Conservation (phyloP, 176 grass and related monocot species). For the Paspalum notatum region DNA sequence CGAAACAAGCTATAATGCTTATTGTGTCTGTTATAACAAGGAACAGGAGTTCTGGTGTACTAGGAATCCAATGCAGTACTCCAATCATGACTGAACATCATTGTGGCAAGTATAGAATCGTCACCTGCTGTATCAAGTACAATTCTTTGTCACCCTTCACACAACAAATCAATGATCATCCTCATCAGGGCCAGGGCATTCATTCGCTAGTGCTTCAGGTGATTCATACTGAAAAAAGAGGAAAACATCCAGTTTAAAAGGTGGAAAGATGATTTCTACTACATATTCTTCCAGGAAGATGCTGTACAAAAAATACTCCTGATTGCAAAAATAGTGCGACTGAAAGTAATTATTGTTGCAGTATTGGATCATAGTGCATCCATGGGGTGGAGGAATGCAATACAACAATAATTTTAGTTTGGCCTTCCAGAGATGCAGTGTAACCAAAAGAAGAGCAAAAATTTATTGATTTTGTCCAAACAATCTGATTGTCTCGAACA, state of each 20-base stretch:
- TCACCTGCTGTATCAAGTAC: constrained; percentile 43
- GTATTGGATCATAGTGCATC: not conserved
- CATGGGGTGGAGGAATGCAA: not conserved
- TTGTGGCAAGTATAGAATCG: not conserved
- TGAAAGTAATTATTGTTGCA: not conserved
- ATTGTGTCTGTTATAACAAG: not conserved
- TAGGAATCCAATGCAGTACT: constrained; percentile 24
- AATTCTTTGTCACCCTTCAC: constrained; percentile 16
- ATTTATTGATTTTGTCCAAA: not conserved
- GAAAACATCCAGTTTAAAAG: not conserved
- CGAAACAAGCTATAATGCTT: constrained; percentile 21
- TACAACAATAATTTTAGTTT: not conserved
- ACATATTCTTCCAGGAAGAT: not conserved
- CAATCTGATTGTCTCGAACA: constrained; percentile 3
- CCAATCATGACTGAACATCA: constrained; percentile 17
- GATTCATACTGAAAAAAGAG: constrained; percentile 76
- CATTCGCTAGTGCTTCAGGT: constrained; percentile 57
- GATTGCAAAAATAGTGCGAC: not conserved
- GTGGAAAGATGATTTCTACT: too few species aligned
- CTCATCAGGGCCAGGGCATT: constrained; percentile 73
- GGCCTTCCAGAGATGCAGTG: not conserved
- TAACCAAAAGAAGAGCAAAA: not conserved
- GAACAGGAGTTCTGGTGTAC: not conserved
- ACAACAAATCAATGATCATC: constrained; percentile 79
- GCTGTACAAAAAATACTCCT: constrained; percentile 1